A percentile compares a stretch with the other conserved stretches of the same genome.
phyloP scores from a whole-genome alignment of 495 filamentous ascomycete genomes.

The Podospora pseudopauciseta region DNA sequence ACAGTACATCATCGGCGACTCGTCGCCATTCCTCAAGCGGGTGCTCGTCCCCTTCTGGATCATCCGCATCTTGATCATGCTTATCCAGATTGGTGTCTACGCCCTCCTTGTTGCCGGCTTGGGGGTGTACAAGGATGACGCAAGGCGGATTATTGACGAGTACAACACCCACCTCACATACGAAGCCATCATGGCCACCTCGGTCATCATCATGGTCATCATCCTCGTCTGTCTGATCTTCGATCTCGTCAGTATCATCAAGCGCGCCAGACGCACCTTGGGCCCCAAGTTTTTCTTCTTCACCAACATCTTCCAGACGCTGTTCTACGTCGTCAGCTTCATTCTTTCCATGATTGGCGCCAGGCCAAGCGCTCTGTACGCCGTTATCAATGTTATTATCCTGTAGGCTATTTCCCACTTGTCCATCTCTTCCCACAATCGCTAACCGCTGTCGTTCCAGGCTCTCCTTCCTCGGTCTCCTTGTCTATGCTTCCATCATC shows the following conservation, averaged over 20 bases:
- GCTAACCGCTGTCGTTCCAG: slow-evolving; percentile 14
- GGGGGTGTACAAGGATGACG: slow-evolving; percentile 15
- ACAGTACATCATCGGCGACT: slow-evolving; percentile 28
- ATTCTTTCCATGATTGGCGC: slow-evolving; percentile 23
- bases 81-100: slow-evolving; percentile 26
- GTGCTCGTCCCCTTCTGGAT: slow-evolving; percentile 88
- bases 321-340: slow-evolving; percentile 24
- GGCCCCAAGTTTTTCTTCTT: slow-evolving; percentile 30
- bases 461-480: slow-evolving; percentile 33
- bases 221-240: slow-evolving; percentile 25
- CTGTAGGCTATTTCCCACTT: slow-evolving; percentile 20
- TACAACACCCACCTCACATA: slow-evolving; percentile 19
- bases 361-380: neutral
- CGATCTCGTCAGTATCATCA: slow-evolving; percentile 35
- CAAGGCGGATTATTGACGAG: slow-evolving; percentile 8
- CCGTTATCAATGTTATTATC: slow-evolving; percentile 19
- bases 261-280: slow-evolving; percentile 29
- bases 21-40: slow-evolving; percentile 43
- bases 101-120: slow-evolving; percentile 23
- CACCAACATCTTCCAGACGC: slow-evolving; percentile 29
- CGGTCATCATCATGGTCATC: slow-evolving; percentile 23
- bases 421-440: neutral
- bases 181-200: slow-evolving; percentile 16
- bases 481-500: slow-evolving; percentile 30
- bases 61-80: slow-evolving; percentile 57